Percentiles rank a stretch among this genome's conserved stretches.
These are phyloP conservation scores for Neurospora sp. DNA, from an alignment of 495 filamentous ascomycete species.

Conservation along the genomic window DNA sequence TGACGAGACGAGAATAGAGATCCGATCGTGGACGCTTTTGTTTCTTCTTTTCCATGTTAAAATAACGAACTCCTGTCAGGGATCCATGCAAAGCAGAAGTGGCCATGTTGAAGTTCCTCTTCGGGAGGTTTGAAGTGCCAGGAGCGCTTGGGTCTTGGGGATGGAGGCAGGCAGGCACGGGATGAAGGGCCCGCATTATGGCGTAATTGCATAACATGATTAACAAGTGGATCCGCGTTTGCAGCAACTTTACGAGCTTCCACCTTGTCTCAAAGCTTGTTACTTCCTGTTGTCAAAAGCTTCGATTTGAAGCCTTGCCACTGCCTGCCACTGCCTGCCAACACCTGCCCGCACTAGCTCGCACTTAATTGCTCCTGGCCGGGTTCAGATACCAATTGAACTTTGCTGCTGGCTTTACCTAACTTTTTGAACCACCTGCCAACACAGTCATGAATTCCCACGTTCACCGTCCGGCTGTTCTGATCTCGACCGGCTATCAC, in stretches of 20 bases:
- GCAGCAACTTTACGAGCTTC: background rate
- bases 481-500: background rate
- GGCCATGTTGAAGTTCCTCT: background rate
- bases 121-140: background rate
- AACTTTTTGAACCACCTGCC: background rate
- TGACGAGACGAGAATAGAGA: background rate
- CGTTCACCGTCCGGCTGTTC: background rate
- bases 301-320: background rate
- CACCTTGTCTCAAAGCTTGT: background rate
- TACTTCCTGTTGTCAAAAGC: background rate
- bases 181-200: background rate
- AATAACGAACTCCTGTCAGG: background rate
- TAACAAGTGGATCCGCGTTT: background rate
- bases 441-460: background rate
- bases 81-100: background rate
- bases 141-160: background rate
- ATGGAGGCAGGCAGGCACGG: background rate
- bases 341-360: background rate
- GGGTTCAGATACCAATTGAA: background rate
- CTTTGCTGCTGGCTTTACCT: background rate
- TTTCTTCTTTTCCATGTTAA: background rate
- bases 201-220: constrained; percentile 1
- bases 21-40: background rate
- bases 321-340: background rate
- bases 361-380: background rate